phyloP scores from a whole-genome alignment of 2,329 filamentous ascomycete genomes.

The Biscogniauxia marginata region DNA sequence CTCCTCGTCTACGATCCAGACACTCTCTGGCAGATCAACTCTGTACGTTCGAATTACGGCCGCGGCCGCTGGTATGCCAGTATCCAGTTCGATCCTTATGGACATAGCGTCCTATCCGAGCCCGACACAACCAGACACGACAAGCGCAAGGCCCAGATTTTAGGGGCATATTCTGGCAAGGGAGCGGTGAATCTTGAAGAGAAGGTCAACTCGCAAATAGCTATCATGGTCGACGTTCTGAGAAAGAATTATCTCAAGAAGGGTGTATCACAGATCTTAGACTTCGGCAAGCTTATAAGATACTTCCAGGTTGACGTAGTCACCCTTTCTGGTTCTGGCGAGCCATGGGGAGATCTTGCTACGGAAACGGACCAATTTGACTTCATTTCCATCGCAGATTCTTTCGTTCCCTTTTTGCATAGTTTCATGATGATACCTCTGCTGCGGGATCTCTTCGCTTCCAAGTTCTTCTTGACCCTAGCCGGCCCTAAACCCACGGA shows the following conservation, averaged over 20 bases:
- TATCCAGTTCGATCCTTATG: slow-evolving; percentile 28
- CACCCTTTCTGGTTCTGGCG: slow-evolving; percentile 22
- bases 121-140: slow-evolving; percentile 26
- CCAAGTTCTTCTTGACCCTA: slow-evolving; percentile 21
- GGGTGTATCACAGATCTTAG: slow-evolving; percentile 9
- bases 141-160: slow-evolving; percentile 28
- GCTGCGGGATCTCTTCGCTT: slow-evolving; percentile 22
- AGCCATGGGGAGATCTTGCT: slow-evolving; percentile 26
- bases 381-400: slow-evolving; percentile 22
- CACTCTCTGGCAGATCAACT: slow-evolving; percentile 27
- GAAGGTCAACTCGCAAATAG: slow-evolving; percentile 24
- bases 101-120: slow-evolving; percentile 25
- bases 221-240: slow-evolving; percentile 20
- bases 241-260: slow-evolving; percentile 18
- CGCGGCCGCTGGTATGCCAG: slow-evolving; percentile 28
- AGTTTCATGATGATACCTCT: slow-evolving; percentile 23
- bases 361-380: slow-evolving; percentile 26
- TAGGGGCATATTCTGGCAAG: slow-evolving; percentile 26
- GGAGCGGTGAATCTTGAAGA: slow-evolving; percentile 27
- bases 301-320: slow-evolving; percentile 29
- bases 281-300: slow-evolving; percentile 24
- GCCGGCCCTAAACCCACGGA: slow-evolving; percentile 24
- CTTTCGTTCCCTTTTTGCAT: slow-evolving; percentile 21
- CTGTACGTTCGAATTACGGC: slow-evolving; percentile 26
- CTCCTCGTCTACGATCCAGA: slow-evolving; percentile 27